Percentiles rank a stretch among this genome's conserved stretches.
These are phyloP conservation scores for Blastocrithidia nonstop DNA, from an alignment of 208 protist species.

Conservation along the genomic window DNA sequence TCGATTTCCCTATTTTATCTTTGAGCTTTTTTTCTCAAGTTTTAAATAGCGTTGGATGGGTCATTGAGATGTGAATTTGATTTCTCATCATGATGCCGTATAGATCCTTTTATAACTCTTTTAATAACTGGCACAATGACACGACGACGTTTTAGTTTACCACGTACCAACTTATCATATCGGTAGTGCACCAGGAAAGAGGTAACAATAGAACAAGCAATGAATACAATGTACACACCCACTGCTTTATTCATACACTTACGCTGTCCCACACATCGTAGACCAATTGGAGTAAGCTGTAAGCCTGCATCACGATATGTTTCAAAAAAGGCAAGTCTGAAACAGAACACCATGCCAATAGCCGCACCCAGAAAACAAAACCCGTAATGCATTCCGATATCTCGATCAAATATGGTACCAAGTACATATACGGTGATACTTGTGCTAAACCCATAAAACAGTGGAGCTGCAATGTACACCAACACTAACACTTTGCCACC, in stretches of 20 bases:
- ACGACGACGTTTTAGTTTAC: no score
- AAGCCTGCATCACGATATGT: conserved; percentile 16
- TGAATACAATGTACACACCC: conserved; percentile 19
- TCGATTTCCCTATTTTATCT: no score
- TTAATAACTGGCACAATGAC: no score
- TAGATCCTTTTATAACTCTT: no score
- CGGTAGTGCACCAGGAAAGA: no score
- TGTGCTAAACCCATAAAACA: conserved; percentile 30
- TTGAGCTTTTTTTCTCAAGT: no score
- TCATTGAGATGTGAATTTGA: no score
- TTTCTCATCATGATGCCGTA: no score
- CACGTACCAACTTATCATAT: no score
- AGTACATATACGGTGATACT: conserved; percentile 34
- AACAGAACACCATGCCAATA: conserved; percentile 25
- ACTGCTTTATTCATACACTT: conserved; percentile 26
- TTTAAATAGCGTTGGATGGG: no score
- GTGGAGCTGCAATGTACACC: conserved; percentile 15
- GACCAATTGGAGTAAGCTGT: conserved; percentile 4
- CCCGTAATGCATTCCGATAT: conserved; percentile 46
- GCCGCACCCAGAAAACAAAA: conserved; percentile 25
- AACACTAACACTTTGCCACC: conserved; percentile 13
- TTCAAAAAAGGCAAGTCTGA: conserved; percentile 14
- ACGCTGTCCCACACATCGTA: conserved; percentile 14
- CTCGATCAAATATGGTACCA: conserved; percentile 25
- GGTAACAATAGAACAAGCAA: no score